These are phyloP conservation scores for Globisporangium nagaii DNA, from an alignment of 352 stramenopile species.

Conservation along the genomic window DNA sequence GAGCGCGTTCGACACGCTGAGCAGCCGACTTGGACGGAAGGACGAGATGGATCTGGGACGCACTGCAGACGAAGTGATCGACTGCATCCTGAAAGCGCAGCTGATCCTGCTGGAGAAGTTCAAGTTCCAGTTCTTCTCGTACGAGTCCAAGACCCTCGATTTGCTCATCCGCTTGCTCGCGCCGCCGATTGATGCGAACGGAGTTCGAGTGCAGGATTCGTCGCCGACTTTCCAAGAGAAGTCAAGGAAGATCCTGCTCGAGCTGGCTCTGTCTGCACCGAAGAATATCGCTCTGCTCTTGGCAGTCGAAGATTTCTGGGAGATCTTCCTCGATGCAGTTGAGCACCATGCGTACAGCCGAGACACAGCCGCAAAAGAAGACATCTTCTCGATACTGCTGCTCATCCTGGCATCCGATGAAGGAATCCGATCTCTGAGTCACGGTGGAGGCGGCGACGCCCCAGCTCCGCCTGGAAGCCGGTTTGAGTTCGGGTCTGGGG, in stretches of 20 bases:
- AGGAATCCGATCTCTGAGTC: conserved; percentile 36
- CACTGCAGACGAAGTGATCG: conserved; percentile 64
- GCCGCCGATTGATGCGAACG: conserved; percentile 9
- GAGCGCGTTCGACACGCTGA: conserved; percentile 56
- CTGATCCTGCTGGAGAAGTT: conserved; percentile 66
- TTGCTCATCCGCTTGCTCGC: conserved; percentile 34
- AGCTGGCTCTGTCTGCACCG: conserved; percentile 32
- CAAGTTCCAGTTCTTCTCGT: conserved; percentile 75
- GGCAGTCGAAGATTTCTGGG: conserved; percentile 40
- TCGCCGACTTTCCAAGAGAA: conserved; percentile 17
- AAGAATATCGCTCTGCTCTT: conserved; percentile 46
- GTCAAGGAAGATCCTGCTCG: conserved; percentile 22
- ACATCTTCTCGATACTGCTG: conserved; percentile 47
- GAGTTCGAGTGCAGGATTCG: conserved; percentile 10
- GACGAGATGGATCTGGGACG: conserved; percentile 40
- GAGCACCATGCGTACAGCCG: conserved; percentile 35
- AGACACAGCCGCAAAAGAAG: conserved; percentile 37
- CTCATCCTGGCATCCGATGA: conserved; percentile 44
- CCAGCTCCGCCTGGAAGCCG: conserved; percentile 15
- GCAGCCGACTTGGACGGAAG: conserved; percentile 39
- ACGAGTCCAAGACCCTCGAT: conserved; percentile 59
- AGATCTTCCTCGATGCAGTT: conserved; percentile 37
- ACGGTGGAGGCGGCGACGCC: background rate
- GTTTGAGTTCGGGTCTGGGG: conserved; percentile 30
- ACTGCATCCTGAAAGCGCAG: conserved; percentile 64